phyloP scores from a whole-genome alignment of 1,284 basidiomycete species.

The Ceratobasidium sp. region DNA sequence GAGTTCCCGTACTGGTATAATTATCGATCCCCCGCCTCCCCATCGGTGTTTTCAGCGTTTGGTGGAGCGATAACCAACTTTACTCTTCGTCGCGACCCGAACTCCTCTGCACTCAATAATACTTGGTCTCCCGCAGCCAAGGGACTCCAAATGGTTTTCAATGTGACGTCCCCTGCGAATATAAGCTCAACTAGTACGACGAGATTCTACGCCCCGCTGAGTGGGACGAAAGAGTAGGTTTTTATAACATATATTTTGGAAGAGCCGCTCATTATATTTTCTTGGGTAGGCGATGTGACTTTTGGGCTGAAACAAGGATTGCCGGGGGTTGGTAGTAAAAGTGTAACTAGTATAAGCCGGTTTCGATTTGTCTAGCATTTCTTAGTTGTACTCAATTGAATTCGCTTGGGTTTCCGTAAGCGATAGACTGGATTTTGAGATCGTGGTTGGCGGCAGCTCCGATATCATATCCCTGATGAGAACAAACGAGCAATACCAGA shows the following conservation, averaged over 20 bases:
- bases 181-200: conserved; percentile 6
- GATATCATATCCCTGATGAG: too few species aligned
- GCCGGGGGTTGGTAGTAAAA: conserved; percentile 16
- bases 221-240: conserved; percentile 17
- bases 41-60: conserved; percentile 20
- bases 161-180: conserved; percentile 24
- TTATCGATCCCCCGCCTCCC: conserved; percentile 11
- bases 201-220: not conserved
- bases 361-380: too few species aligned
- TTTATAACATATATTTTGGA: not conserved
- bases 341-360: too few species aligned
- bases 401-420: too few species aligned
- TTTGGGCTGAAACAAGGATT: conserved; percentile 22
- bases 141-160: conserved; percentile 28
- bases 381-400: too few species aligned
- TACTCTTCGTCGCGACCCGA: not conserved
- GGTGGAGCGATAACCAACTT: conserved; percentile 29
- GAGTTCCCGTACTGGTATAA: conserved; percentile 31
- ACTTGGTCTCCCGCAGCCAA: not conserved
- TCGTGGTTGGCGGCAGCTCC: too few species aligned
- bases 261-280: not conserved
- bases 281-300: conserved; percentile 17
- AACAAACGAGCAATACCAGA: too few species aligned
- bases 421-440: too few species aligned
- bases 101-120: not conserved